Evolutionary conservation across 2,329 filamentous ascomycete genomes (phyloP).

Genomic region (Pseudocercospora crystallina): DNA sequence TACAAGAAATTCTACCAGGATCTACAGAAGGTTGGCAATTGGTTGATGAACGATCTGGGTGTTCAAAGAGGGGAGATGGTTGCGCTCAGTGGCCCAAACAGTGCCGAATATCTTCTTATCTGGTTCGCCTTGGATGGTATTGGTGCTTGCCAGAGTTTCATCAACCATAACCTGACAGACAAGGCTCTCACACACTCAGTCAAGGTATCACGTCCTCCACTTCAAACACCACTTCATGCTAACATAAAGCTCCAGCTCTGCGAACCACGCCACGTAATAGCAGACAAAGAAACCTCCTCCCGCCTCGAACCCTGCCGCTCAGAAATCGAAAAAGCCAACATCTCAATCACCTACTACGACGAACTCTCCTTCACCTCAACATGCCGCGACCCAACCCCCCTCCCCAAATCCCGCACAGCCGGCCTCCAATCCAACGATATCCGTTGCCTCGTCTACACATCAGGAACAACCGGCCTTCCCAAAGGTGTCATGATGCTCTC

Average conservation of each 20-base stretch:
- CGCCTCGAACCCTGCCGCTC: constrained; percentile 27
- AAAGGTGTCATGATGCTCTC: constrained; percentile 31
- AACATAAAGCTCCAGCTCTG: constrained; percentile 22
- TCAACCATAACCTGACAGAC: constrained; percentile 38
- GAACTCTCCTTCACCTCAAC: constrained; percentile 16
- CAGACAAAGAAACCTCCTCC: constrained; percentile 26
- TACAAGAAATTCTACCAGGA: constrained; percentile 70
- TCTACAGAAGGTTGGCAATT: constrained; percentile 69
- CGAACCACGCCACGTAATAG: constrained; percentile 26
- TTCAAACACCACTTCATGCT: not conserved
- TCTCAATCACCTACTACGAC: constrained; percentile 30
- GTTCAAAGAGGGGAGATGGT: constrained; percentile 35
- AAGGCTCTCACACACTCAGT: constrained; percentile 36
- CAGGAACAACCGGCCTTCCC: constrained; percentile 63
- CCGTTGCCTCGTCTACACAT: constrained; percentile 76
- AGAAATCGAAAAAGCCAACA: constrained; percentile 19
- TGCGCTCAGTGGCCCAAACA: constrained; percentile 36
- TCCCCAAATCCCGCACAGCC: constrained; percentile 22
- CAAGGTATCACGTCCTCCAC: constrained; percentile 28
- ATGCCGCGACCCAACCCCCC: constrained; percentile 23
- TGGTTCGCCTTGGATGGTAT: constrained; percentile 61
- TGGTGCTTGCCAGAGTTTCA: constrained; percentile 32
- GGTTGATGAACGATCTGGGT: constrained; percentile 62
- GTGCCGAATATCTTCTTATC: constrained; percentile 35
- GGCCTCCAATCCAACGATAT: constrained; percentile 47